Conservation (phyloP, 163 green algal species). For the Coccomyxa subellipsoidea region DNA sequence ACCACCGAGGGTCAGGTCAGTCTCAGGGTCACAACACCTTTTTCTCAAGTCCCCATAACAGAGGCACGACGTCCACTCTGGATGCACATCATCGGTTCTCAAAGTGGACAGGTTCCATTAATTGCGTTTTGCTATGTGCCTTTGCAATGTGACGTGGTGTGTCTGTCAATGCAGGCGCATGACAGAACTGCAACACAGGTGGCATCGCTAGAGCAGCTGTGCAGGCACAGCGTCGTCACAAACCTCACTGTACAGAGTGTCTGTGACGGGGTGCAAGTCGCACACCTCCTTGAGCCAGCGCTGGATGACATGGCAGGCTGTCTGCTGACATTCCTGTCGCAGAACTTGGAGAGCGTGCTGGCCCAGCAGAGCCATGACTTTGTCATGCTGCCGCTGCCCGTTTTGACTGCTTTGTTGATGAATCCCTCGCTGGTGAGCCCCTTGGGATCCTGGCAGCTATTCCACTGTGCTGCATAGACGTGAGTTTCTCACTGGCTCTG, state of each 20-base stretch:
- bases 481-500: too few relatives aligned
- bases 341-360: conserved; percentile 34
- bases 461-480: too few relatives aligned
- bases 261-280: conserved; percentile 47
- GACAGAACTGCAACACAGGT: background rate
- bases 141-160: background rate
- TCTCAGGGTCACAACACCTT: background rate
- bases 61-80: too few relatives aligned
- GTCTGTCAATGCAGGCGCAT: background rate
- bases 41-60: too few relatives aligned
- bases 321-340: conserved; percentile 18
- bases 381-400: background rate
- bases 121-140: too few relatives aligned
- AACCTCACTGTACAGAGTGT: conserved; percentile 28
- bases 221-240: conserved; percentile 8
- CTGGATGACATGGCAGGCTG: conserved; percentile 21
- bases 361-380: conserved; percentile 13
- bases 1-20: background rate
- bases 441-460: too few relatives aligned
- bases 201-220: conserved; percentile 31
- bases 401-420: conserved; percentile 41
- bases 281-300: conserved; percentile 58
- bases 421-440: conserved; percentile 37
- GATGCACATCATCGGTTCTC: too few relatives aligned
- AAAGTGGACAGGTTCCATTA: too few relatives aligned